These are phyloP conservation scores for Saccharomyces hybrid DNA, from an alignment of 1,139 yeast species.

Conservation along the genomic window DNA sequence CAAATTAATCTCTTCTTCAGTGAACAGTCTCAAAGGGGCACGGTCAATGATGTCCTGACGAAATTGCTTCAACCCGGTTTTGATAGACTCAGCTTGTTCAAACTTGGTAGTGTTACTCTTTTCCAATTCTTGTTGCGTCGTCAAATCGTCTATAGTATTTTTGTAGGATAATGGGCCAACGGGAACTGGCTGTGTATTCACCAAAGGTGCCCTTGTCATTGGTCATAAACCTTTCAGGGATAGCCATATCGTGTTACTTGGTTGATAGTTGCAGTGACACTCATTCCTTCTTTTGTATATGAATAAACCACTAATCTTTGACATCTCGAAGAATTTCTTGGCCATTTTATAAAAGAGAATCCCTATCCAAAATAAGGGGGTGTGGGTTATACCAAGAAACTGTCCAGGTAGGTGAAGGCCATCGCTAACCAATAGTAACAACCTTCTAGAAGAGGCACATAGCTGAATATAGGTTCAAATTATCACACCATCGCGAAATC, in stretches of 20 bases:
- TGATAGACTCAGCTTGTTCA: slow-evolving; percentile 11
- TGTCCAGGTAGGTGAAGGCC: neutral
- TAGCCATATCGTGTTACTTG: neutral
- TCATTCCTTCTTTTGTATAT: neutral
- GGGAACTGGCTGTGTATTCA: slow-evolving; percentile 60
- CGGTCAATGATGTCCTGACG: slow-evolving; percentile 34
- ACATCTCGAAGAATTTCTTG: neutral
- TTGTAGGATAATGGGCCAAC: slow-evolving; percentile 82
- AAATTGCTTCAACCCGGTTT: slow-evolving; percentile 30
- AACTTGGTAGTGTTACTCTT: slow-evolving; percentile 15
- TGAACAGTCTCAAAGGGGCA: slow-evolving; percentile 36
- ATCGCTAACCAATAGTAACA: neutral
- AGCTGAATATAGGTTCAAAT: neutral
- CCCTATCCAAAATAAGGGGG: neutral
- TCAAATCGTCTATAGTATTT: slow-evolving; percentile 62
- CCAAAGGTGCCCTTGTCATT: slow-evolving; percentile 76
- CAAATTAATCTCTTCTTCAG: slow-evolving; percentile 34
- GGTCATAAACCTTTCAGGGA: slow-evolving; percentile 4
- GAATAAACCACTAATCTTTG: neutral
- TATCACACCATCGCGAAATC: neutral
- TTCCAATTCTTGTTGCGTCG: slow-evolving; percentile 18
- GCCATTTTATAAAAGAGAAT: too few relatives aligned
- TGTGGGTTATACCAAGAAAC: neutral
- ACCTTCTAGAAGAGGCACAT: neutral
- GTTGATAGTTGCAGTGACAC: neutral